phyloP scores from a whole-genome alignment of 768 basidiomycete genomes.

The Boletus coccyginus region DNA sequence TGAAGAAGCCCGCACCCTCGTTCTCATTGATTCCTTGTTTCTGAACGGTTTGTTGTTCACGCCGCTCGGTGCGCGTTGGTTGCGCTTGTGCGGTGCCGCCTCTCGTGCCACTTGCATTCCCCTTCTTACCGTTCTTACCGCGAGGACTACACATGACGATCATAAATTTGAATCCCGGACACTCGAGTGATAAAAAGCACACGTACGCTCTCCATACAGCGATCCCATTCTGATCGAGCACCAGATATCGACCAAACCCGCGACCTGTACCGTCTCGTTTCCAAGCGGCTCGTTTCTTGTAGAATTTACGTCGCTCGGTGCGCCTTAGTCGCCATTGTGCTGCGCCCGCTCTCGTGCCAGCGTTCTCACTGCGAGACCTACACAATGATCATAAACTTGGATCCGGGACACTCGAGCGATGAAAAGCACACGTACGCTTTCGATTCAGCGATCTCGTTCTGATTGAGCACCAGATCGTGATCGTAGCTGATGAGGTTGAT shows the following conservation, averaged over 20 bases:
- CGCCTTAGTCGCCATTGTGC: slow-evolving; percentile 60
- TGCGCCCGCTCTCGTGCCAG: slow-evolving; percentile 21
- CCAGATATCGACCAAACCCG: too few relatives aligned
- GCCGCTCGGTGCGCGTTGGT: slow-evolving; percentile 67
- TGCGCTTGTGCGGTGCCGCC: slow-evolving; percentile 42
- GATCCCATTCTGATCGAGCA: slow-evolving; percentile 27
- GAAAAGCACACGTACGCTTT: slow-evolving; percentile 38
- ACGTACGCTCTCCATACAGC: too few relatives aligned
- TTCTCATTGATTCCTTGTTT: too few relatives aligned
- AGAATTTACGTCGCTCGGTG: slow-evolving; percentile 71
- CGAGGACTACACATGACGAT: slow-evolving; percentile 12
- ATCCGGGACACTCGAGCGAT: slow-evolving; percentile 9
- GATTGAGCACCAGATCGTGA: slow-evolving; percentile 52
- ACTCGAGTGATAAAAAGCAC: slow-evolving; percentile 8
- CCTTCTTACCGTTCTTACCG: slow-evolving; percentile 31
- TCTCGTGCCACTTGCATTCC: slow-evolving; percentile 31
- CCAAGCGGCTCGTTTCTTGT: slow-evolving; percentile 69
- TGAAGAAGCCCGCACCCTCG: slow-evolving; percentile 69
- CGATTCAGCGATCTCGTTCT: slow-evolving; percentile 52
- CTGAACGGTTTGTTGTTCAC: too few relatives aligned
- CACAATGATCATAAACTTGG: background rate
- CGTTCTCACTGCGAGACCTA: slow-evolving; percentile 26
- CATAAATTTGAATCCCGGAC: slow-evolving; percentile 6
- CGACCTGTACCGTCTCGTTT: slow-evolving; percentile 30
- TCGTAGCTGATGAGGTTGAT: too few relatives aligned